Conservation (phyloP, 805 yeast genomes). For the Kluyveromyces wickerhamii region DNA sequence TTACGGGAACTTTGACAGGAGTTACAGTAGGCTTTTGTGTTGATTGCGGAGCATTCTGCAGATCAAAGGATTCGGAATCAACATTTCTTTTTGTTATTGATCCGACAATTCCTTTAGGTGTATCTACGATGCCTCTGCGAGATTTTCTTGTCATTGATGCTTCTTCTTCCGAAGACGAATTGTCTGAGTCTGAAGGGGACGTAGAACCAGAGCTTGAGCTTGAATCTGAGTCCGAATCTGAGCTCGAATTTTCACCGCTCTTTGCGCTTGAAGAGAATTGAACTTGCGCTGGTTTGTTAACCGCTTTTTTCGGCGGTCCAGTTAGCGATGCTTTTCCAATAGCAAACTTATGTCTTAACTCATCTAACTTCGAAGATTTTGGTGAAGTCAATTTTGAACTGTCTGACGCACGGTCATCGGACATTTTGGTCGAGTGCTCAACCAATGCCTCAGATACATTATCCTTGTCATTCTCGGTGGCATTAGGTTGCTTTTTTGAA, state of each 20-base stretch:
- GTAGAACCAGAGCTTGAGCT: slow-evolving; percentile 21
- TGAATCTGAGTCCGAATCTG: slow-evolving; percentile 5
- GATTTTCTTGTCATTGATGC: slow-evolving; percentile 25
- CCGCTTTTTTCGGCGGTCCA: slow-evolving; percentile 8
- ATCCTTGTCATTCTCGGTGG: no score
- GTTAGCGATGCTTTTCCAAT: neutral
- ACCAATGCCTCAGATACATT: no score
- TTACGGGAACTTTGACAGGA: slow-evolving; percentile 11
- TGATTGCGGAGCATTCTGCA: slow-evolving; percentile 18
- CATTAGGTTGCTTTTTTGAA: no score
- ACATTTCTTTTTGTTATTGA: slow-evolving; percentile 13
- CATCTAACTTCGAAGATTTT: slow-evolving; percentile 5
- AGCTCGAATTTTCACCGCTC: neutral
- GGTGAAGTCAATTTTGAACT: neutral
- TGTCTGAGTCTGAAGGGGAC: slow-evolving; percentile 10
- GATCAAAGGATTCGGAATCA: slow-evolving; percentile 11
- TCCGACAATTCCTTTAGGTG: slow-evolving; percentile 34
- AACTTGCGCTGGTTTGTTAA: neutral
- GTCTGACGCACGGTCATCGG: no score
- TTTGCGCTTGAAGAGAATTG: neutral
- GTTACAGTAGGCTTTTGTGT: slow-evolving; percentile 14
- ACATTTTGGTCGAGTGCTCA: no score
- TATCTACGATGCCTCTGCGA: slow-evolving; percentile 38
- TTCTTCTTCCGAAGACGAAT: slow-evolving; percentile 20
- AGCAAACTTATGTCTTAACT: slow-evolving; percentile 7